These are phyloP conservation scores for Cyberlindnera maritima DNA, from an alignment of 805 yeast genomes.

Conservation along the genomic window DNA sequence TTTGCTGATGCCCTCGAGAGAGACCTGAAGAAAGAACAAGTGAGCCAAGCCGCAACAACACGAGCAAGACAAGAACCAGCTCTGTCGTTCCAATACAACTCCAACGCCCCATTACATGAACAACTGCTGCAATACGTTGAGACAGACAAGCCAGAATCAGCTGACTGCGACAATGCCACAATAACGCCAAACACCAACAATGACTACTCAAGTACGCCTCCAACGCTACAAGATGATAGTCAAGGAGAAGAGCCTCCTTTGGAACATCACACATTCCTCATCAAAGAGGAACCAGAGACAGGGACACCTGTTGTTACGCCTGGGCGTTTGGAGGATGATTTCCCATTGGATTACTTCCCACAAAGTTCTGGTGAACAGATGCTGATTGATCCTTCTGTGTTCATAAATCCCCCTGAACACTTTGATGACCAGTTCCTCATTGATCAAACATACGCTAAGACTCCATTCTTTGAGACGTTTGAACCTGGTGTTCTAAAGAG, in stretches of 20 bases:
- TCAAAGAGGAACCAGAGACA: conserved; percentile 22
- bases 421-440: conserved; percentile 47
- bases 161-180: conserved; percentile 1
- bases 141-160: conserved; percentile 22
- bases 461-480: conserved; percentile 28
- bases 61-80: conserved; percentile 76
- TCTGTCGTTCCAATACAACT: conserved; percentile 66
- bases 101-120: conserved; percentile 45
- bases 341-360: conserved; percentile 69
- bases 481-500: conserved; percentile 5
- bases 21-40: conserved; percentile 76
- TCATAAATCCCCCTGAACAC: conserved; percentile 32
- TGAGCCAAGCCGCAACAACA: conserved; percentile 66
- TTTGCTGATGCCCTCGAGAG: conserved; percentile 93
- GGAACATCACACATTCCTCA: conserved; percentile 18
- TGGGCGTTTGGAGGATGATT: conserved; percentile 45
- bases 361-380: conserved; percentile 25
- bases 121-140: conserved; percentile 48
- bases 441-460: conserved; percentile 48
- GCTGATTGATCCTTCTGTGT: conserved; percentile 30
- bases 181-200: neutral
- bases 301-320: conserved; percentile 23
- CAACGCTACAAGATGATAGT: neutral
- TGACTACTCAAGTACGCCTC: neutral
- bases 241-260: neutral